Evolutionary conservation across 75 land plant genomes (phyloP), one percentile per base, ranked within the genome.

Genomic region (Picea sitchensis): DNA sequence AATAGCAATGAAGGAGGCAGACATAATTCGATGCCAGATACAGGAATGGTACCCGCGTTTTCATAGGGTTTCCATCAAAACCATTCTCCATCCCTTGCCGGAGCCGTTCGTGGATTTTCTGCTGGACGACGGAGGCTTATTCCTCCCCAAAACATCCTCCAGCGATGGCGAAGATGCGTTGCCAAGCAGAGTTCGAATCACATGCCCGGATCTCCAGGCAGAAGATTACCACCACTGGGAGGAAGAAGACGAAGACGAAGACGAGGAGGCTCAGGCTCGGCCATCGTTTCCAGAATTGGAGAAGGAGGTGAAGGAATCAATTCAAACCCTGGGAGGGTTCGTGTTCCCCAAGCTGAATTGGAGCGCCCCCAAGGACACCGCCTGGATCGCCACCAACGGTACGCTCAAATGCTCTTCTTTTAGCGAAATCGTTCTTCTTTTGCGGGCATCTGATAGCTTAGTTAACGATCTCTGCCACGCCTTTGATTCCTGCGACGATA

Each of bases 271-370:
- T 17, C 81, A 85, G 0, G 58, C 59, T 2, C 84, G 79, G 4
- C 93, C 92, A 0, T 85, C 88, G 23, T 96, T 96, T 76, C 99
- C 99, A 0, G 95, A 91, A 3, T 84, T 96, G 9, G 99, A 92
- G 67, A 36, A 69, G 77, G 73, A 80, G 51, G 79, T 96, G 18
- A 80, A 80, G 72, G 76, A 82, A 0, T 89, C 88, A 7, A 94
- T 96, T 63, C 78, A 81, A 73, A 61, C 76, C 54, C 89, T 96
- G 11, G 99, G 94, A 1, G 99, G 99, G 21, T 79, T 86, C 0
- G 96, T 86, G 47, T 84, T 96, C 51, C 98, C 98, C 4, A 96
- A 96, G 89, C 87, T 96, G 36, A 96, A 96, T 73, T 96, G 99
- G 96, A 94, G 93, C 59, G 86, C 95, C 5, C 99, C 99, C 13